A percentile compares a stretch with the other conserved stretches of the same genome.
Evolutionary conservation across 768 basidiomycete genomes (phyloP).

Genomic region (Chiua virens): DNA sequence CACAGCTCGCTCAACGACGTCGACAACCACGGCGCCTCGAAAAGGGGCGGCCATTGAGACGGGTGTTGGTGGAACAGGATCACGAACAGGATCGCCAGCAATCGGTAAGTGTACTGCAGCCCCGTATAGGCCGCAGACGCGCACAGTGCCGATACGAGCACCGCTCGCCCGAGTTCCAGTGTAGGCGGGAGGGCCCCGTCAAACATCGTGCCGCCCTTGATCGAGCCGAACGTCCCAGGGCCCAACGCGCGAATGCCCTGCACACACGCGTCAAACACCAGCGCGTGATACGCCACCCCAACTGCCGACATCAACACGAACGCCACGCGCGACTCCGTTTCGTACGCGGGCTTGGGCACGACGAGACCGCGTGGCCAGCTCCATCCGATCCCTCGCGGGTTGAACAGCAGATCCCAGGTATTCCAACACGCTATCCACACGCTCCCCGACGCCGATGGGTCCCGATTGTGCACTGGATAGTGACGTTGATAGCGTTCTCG

Average conservation of each 20-base stretch:
- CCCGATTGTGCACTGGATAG: not conserved
- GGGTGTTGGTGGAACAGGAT: slow-evolving; percentile 46
- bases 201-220: slow-evolving; percentile 37
- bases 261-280: slow-evolving; percentile 17
- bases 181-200: slow-evolving; percentile 33
- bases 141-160: slow-evolving; percentile 41
- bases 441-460: not conserved
- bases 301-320: slow-evolving; percentile 13
- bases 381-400: slow-evolving; percentile 29
- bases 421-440: slow-evolving; percentile 24
- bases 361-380: slow-evolving; percentile 23
- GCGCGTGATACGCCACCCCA: not conserved
- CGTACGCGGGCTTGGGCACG: slow-evolving; percentile 9
- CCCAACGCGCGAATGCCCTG: slow-evolving; percentile 28
- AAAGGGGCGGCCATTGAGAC: slow-evolving; percentile 62
- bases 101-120: slow-evolving; percentile 43
- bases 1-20: slow-evolving; percentile 63
- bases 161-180: slow-evolving; percentile 37
- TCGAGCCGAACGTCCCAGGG: slow-evolving; percentile 38
- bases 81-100: slow-evolving; percentile 44
- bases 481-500: slow-evolving; percentile 14
- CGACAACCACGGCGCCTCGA: slow-evolving; percentile 54
- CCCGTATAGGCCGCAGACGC: slow-evolving; percentile 46
- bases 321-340: slow-evolving; percentile 5
- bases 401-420: slow-evolving; percentile 25